phyloP scores from a whole-genome alignment of 2,329 filamentous ascomycete genomes.

The Neurospora sp. region DNA sequence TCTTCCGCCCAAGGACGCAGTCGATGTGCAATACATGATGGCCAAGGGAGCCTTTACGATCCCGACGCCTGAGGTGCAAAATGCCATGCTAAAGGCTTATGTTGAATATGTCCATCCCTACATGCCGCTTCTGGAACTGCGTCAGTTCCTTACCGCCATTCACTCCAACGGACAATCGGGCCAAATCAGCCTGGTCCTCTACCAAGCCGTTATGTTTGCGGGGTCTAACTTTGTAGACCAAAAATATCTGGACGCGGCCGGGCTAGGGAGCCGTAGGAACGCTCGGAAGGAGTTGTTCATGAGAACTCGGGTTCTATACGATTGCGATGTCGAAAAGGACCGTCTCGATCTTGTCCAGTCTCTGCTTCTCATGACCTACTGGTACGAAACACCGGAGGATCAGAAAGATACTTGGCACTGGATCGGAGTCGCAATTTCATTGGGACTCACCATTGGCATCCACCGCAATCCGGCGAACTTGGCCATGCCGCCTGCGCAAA shows the following conservation, averaged over 20 bases:
- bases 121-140: constrained; percentile 75
- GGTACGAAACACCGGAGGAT: constrained; percentile 94
- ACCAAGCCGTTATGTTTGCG: constrained; percentile 92
- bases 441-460: constrained; percentile 86
- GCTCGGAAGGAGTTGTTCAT: constrained; percentile 84
- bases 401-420: constrained; percentile 98
- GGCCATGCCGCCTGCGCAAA: constrained; percentile 61
- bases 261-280: constrained; percentile 66
- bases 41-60: constrained; percentile 77
- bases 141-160: constrained; percentile 50
- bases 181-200: constrained; percentile 73
- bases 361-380: constrained; percentile 87
- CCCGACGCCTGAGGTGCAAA: constrained; percentile 59
- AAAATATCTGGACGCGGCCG: constrained; percentile 62
- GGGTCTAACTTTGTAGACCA: constrained; percentile 82
- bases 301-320: constrained; percentile 80
- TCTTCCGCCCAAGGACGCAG: constrained; percentile 61
- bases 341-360: constrained; percentile 82
- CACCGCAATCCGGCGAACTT: constrained; percentile 75
- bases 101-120: constrained; percentile 87
- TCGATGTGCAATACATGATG: constrained; percentile 75
- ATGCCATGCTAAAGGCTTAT: constrained; percentile 72
- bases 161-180: constrained; percentile 60
- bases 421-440: constrained; percentile 92
- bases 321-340: constrained; percentile 90